Conservation (phyloP, 2,329 filamentous ascomycete species). For the Aspergillus fumigatiaffinis region DNA sequence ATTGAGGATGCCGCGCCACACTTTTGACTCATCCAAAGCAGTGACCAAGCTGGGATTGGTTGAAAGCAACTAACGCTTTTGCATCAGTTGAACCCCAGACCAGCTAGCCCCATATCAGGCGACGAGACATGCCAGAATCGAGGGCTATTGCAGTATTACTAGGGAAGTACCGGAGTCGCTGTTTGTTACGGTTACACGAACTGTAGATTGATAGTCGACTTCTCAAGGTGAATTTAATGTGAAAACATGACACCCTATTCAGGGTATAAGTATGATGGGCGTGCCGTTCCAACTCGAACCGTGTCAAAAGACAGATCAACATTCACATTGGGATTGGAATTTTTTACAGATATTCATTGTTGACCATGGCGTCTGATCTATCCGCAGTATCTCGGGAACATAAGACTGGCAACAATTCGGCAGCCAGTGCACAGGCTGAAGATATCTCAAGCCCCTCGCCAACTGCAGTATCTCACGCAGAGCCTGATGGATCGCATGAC, state of each 20-base stretch:
- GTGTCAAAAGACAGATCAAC: neutral
- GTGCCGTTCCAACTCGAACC: neutral
- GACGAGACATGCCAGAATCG: neutral
- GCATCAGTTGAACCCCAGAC: neutral
- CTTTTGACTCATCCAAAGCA: neutral
- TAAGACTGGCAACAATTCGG: neutral
- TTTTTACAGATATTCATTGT: neutral
- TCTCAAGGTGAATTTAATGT: neutral
- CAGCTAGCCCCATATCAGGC: neutral
- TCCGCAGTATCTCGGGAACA: neutral
- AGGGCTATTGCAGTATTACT: neutral
- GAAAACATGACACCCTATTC: neutral
- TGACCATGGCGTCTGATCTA: neutral
- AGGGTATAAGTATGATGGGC: neutral
- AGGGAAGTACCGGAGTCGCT: neutral
- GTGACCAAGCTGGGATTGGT: neutral
- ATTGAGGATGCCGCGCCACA: neutral
- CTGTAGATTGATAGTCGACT: neutral
- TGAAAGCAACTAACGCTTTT: neutral
- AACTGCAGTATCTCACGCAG: neutral
- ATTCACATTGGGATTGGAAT: neutral
- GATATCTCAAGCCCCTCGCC: neutral
- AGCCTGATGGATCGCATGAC: neutral
- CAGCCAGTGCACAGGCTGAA: neutral
- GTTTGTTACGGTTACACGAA: neutral